Evolutionary conservation across 164 flowering plant species (phyloP).

Genomic region (Buxus sempervirens): DNA sequence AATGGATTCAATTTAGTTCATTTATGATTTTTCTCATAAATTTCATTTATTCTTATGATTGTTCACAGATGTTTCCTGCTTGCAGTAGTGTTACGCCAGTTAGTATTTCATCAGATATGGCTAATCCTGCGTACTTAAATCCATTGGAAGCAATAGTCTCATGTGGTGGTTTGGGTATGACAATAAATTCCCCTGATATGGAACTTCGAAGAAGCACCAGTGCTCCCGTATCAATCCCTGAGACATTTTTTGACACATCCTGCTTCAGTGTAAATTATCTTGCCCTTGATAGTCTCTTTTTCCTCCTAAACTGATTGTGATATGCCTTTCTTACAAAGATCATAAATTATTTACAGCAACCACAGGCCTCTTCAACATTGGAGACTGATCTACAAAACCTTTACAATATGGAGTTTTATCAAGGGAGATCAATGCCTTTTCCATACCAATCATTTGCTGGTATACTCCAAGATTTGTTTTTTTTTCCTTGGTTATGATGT

Average conservation of each 20-base stretch:
- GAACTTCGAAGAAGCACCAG: conserved; percentile 52
- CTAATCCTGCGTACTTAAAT: conserved; percentile 42
- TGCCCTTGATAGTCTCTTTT: background rate
- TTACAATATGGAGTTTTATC: conserved; percentile 48
- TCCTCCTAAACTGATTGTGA: background rate
- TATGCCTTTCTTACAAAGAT: conserved; percentile 2
- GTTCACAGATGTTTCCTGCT: conserved; percentile 49
- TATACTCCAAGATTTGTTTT: conserved; percentile 14
- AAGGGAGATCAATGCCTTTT: conserved; percentile 47
- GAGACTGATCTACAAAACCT: conserved; percentile 62
- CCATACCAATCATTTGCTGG: conserved; percentile 57
- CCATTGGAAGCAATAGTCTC: conserved; percentile 37
- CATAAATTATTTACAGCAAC: conserved; percentile 38
- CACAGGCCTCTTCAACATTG: conserved; percentile 52
- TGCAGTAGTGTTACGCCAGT: conserved; percentile 34
- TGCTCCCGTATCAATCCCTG: conserved; percentile 57
- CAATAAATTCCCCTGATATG: conserved; percentile 40
- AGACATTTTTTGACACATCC: conserved; percentile 49
- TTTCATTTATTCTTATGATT: too few relatives aligned
- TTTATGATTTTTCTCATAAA: too few relatives aligned
- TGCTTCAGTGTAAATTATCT: conserved; percentile 52
- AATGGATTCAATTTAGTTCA: too few relatives aligned
- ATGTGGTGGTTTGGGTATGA: conserved; percentile 46
- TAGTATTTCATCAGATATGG: conserved; percentile 42
- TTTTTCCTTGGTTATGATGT: too few relatives aligned